Conservation (phyloP, 2,329 filamentous ascomycete genomes). For the Clonostachys solani region DNA sequence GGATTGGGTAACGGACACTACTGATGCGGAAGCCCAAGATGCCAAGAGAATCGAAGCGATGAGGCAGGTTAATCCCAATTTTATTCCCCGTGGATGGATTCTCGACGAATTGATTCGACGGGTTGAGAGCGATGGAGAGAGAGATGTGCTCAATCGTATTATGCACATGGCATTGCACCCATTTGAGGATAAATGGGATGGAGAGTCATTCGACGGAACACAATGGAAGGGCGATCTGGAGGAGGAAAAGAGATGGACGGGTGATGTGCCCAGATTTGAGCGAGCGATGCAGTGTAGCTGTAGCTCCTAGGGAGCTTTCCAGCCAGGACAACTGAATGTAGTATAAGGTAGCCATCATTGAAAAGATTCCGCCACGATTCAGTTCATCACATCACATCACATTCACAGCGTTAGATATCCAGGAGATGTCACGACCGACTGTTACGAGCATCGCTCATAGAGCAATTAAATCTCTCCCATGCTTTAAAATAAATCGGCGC, state of each 20-base stretch:
- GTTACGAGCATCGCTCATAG: slow-evolving; percentile 66
- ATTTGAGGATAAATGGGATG: slow-evolving; percentile 75
- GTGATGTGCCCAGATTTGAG: slow-evolving; percentile 75
- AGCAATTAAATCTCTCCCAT: slow-evolving; percentile 54
- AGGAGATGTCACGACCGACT: slow-evolving; percentile 64
- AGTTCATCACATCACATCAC: no score
- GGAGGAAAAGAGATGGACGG: slow-evolving; percentile 79
- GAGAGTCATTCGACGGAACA: slow-evolving; percentile 39
- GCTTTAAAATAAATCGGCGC: slow-evolving; percentile 67
- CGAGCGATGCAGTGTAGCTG: slow-evolving; percentile 93
- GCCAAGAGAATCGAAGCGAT: slow-evolving; percentile 65
- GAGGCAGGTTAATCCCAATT: slow-evolving; percentile 89
- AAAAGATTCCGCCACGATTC: neutral
- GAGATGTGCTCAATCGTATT: slow-evolving; percentile 70
- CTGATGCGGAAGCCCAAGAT: slow-evolving; percentile 40
- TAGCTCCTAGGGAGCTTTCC: slow-evolving; percentile 59
- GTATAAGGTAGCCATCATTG: neutral
- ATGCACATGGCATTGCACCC: slow-evolving; percentile 83
- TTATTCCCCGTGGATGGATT: slow-evolving; percentile 86
- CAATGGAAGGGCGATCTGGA: slow-evolving; percentile 55
- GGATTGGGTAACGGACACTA: slow-evolving; percentile 63
- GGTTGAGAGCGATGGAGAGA: slow-evolving; percentile 80
- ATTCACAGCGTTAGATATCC: neutral
- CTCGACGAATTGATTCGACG: slow-evolving; percentile 88
- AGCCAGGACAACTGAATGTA: neutral